Base-by-base conservation (phyloP, 2,329 filamentous ascomycete genomes). In the Colletotrichum sp. region DNA sequence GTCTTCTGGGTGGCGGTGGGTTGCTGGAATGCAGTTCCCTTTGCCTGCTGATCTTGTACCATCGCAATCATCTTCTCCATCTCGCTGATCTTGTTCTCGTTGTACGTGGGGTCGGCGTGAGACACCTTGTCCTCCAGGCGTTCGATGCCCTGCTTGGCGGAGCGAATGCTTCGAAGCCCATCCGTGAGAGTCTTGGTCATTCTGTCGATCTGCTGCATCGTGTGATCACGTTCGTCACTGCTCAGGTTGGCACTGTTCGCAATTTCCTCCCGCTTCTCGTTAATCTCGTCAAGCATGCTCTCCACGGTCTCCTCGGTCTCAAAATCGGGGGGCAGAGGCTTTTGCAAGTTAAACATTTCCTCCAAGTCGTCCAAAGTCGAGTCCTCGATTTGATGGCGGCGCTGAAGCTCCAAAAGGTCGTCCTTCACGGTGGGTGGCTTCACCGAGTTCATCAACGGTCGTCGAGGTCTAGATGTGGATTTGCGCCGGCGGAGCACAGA, bases 301-400 rank as follows among this genome's bases (percentile, higher is more conserved):
- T 52, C 44, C n/a, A 52, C 44, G n/a, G 44, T 52, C 44, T 52
- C 44, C 44, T 52, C 44, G 8, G 71, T 68, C 68, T 79, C 77
- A 12, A 80, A 66, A 9, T 77, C 74, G 15, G 68, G 57, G n/a
- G 66, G 36, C 7, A 73, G 75, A 34, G 75, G 62, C 7, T 48
- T 66, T 10, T 75, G 57, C 4, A 69, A 18, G 22, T 71, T 76
- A 15, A 91, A 80, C 52, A 92, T 83, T 32, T 89, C 88, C 72
- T 89, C 89, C 34, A 92, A 84, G 76, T 92, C 89, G 64, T 92
- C 90, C n/a, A 92, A 81, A 1, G 90, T 92, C 2, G 89, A 91
- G 79, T 92, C 91, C 22, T 92, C 90, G 30, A 92, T 88, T 69
- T 91, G 86, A 79, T 91, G 87, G 60, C 83, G 84, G 18, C 86